Evolutionary conservation across 495 filamentous ascomycete species (phyloP).

Genomic region (Aspergillus cristatus): DNA sequence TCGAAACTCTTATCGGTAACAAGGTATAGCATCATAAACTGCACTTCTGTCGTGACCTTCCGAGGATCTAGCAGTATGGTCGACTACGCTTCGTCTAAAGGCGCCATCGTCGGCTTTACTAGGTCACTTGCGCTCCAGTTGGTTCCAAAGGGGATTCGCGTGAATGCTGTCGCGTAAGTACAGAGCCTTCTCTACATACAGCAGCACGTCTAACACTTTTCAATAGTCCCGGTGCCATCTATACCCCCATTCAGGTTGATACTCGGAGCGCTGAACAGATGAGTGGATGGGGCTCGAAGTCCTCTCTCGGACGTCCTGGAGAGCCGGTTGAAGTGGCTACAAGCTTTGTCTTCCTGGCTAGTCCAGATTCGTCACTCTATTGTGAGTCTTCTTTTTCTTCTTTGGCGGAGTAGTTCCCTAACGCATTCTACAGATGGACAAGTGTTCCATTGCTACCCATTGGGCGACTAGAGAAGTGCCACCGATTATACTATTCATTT

Average conservation of each 20-base stretch:
- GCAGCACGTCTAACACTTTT: background rate
- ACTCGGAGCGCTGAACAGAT: conserved; percentile 39
- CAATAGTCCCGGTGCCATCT: conserved; percentile 47
- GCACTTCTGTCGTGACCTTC: conserved; percentile 45
- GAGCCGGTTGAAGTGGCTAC: conserved; percentile 56
- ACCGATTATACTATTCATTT: background rate
- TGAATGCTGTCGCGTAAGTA: conserved; percentile 52
- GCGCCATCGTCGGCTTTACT: conserved; percentile 52
- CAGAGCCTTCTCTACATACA: background rate
- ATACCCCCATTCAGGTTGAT: conserved; percentile 51
- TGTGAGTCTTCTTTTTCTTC: conserved; percentile 18
- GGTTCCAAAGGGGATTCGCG: conserved; percentile 49
- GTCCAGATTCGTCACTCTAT: conserved; percentile 44
- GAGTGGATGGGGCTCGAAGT: conserved; percentile 34
- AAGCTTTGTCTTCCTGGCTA: conserved; percentile 53
- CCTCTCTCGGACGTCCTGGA: conserved; percentile 41
- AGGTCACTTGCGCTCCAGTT: conserved; percentile 45
- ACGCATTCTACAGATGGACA: conserved; percentile 32
- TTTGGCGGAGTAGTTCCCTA: background rate
- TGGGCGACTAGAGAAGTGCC: conserved; percentile 22
- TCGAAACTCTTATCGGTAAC: too few relatives aligned
- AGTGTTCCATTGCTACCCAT: conserved; percentile 41
- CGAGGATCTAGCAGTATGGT: conserved; percentile 44
- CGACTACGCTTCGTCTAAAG: conserved; percentile 56
- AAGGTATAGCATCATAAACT: conserved; percentile 53